Base-by-base conservation (phyloP, 2,329 filamentous ascomycete genomes). In the Epichloe sylvatica region DNA sequence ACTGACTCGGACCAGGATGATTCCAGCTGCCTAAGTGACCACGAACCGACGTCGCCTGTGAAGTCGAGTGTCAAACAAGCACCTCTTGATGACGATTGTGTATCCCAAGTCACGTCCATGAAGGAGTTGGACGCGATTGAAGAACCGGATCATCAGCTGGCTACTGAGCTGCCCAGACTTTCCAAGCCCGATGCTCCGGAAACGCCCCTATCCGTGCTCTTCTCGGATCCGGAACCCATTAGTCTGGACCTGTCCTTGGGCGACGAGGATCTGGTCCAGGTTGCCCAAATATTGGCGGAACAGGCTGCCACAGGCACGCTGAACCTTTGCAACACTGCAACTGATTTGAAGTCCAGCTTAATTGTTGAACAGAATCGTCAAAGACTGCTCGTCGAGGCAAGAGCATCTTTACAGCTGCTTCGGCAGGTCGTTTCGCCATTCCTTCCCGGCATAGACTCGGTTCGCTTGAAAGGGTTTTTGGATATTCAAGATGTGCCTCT, bases 271-370 rank as follows among this genome's bases (percentile, higher is more conserved):
- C 71, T 77, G 51, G 78, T 87, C 35, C 77, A 78, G 47, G 72
- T 84, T 25, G 83, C 81, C 0, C 84, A 87, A 57, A 76, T 86
- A 37, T 65, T 87, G n/a, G 81, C 81, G 2, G 81, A 86, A 52
- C 84, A 88, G 60, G 75, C 82, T 21, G 73, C 78, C 2, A 77
- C 72, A 9, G 75, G 79, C 1, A 67, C 60, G 13, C 56, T 77
- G 30, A 64, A 66, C 15, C 60, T 69, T 39, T 59, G 53, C 34
- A 59, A 56, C 44, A 55, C 58, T 4, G 58, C 54, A 12, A 53
- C 52, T 30, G 51, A 53, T 41, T 54, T 56, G 11, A 51, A 49
- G 15, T 48, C 52, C 34, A 45, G 46, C n/a, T 56, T 56, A 46
- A 49, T 64, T 39, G 54, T 62, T 53, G 54, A 62, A 55, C 60